A percentile compares a stretch with the other conserved stretches of the same genome.
Evolutionary conservation across 306 rosid genomes (phyloP).

Genomic region (Styphnolobium japonicum): DNA sequence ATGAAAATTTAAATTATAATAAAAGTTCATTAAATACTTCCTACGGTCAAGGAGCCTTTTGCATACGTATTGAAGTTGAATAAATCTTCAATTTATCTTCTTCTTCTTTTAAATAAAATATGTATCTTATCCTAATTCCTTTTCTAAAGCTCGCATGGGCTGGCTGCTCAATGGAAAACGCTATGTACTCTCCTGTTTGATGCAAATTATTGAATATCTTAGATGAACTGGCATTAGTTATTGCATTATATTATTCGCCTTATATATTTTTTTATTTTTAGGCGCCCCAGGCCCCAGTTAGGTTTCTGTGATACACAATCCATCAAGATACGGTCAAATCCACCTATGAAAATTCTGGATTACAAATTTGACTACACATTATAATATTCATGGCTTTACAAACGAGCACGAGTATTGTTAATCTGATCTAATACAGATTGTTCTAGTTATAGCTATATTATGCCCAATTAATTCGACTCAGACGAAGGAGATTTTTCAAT

Average conservation of each 20-base stretch:
- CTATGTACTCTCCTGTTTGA: not conserved
- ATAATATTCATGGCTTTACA: not conserved
- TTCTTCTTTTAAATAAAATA: not conserved
- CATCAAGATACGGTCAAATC: not conserved
- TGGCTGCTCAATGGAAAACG: conserved; percentile 13
- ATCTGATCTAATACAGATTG: not conserved
- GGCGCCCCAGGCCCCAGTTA: not conserved
- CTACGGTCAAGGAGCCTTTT: not conserved
- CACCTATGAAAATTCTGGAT: not conserved
- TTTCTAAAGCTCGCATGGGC: conserved; percentile 21
- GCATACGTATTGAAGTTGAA: not conserved
- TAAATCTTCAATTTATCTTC: not conserved
- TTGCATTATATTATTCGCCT: not conserved
- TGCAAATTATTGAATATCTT: not conserved
- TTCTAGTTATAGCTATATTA: not conserved
- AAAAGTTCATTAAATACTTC: not conserved
- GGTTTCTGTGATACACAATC: conserved; percentile 1
- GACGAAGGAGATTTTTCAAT: not conserved
- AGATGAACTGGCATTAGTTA: not conserved
- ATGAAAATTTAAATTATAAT: not conserved
- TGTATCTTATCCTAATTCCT: not conserved
- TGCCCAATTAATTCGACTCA: conserved; percentile 2
- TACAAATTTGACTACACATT: not conserved
- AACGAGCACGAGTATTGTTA: not conserved
- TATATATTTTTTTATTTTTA: not conserved